Conservation (phyloP, 176 grass and related monocot genomes). For the Avena insularis region DNA sequence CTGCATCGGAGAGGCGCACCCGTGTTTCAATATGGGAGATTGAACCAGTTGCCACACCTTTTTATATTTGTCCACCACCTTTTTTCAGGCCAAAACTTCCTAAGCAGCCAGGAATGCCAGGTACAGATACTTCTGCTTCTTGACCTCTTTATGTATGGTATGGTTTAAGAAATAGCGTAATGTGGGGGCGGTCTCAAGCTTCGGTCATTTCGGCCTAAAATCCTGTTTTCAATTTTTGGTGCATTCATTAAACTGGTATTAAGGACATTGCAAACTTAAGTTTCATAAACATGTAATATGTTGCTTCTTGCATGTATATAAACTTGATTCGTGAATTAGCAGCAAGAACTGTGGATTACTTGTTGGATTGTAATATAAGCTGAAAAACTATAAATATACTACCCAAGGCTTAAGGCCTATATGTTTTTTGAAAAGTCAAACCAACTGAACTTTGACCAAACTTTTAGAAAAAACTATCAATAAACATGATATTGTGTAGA, state of each 20-base stretch:
- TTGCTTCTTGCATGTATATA: constrained; percentile 16
- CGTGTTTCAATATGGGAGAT: constrained; percentile 99
- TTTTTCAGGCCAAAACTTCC: constrained; percentile 88
- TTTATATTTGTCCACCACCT: constrained; percentile 97
- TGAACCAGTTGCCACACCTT: constrained; percentile 95
- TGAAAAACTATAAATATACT: neutral
- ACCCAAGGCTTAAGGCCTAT: no score
- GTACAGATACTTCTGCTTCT: constrained; percentile 40
- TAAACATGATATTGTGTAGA: no score
- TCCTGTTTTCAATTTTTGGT: neutral
- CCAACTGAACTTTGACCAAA: no score
- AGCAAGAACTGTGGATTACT: neutral
- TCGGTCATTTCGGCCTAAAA: neutral
- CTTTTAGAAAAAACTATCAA: no score
- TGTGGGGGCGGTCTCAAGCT: neutral
- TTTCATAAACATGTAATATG: neutral
- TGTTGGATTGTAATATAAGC: constrained; percentile 22
- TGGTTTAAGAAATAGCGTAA: constrained; percentile 27
- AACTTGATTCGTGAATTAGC: constrained; percentile 21
- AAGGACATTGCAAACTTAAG: neutral
- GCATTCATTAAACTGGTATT: constrained; percentile 17
- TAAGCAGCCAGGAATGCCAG: constrained; percentile 76
- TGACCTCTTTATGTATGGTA: constrained; percentile 16
- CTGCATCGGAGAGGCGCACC: constrained; percentile 76
- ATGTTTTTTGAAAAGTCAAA: no score